phyloP scores from a whole-genome alignment of 805 yeast genomes.

The Yarrowia sp. region DNA sequence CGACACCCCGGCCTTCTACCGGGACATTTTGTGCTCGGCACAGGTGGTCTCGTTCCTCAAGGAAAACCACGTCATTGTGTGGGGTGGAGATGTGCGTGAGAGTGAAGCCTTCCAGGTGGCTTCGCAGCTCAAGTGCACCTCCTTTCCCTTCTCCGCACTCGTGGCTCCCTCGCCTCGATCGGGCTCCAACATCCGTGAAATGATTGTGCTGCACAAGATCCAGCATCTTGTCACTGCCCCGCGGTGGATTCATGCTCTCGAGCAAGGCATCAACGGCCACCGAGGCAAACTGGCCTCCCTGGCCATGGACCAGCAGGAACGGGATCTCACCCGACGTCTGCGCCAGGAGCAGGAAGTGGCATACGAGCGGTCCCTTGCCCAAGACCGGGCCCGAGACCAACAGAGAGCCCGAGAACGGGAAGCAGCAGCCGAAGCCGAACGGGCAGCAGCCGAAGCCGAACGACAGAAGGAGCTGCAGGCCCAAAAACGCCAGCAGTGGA shows the following conservation, averaged over 20 bases:
- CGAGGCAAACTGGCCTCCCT: conserved; percentile 49
- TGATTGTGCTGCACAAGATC: conserved; percentile 57
- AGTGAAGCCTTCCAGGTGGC: conserved; percentile 84
- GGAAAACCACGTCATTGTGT: conserved; percentile 56
- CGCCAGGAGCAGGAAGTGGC: conserved; percentile 74
- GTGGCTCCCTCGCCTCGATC: conserved; percentile 56
- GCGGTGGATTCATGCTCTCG: conserved; percentile 43
- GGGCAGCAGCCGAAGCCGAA: conserved; percentile 29
- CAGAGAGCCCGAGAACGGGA: conserved; percentile 32
- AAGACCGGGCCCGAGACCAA: conserved; percentile 57
- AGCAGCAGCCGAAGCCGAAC: conserved; percentile 30
- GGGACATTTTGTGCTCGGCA: conserved; percentile 49
- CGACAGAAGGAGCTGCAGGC: conserved; percentile 22
- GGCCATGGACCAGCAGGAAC: conserved; percentile 60
- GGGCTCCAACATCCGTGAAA: conserved; percentile 44
- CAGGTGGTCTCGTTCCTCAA: conserved; percentile 47
- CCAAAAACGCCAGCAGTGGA: conserved; percentile 41
- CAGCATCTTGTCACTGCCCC: conserved; percentile 51
- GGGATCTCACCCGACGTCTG: conserved; percentile 52
- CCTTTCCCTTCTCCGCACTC: conserved; percentile 79
- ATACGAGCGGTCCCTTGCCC: conserved; percentile 63
- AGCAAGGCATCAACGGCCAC: conserved; percentile 44
- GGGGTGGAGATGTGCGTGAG: conserved; percentile 86
- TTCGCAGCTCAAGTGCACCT: conserved; percentile 63
- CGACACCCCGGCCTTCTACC: conserved; percentile 51